These are phyloP conservation scores for Vickermania spadyakhi DNA, from an alignment of 208 protist species.

Conservation along the genomic window DNA sequence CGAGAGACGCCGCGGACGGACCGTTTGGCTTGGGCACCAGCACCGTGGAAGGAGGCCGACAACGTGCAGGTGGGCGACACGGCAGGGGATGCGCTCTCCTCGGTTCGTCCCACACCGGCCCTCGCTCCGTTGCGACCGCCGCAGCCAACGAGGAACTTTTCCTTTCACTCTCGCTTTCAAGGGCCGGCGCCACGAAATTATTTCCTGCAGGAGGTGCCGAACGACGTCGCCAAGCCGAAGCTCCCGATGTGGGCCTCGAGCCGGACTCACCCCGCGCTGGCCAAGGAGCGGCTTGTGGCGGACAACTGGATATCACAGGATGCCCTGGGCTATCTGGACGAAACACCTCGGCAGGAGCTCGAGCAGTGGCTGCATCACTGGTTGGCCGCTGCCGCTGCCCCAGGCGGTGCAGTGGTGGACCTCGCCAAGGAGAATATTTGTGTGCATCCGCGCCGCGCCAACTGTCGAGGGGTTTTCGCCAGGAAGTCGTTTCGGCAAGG, in stretches of 20 bases:
- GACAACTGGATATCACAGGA: constrained; percentile 53
- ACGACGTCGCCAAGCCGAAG: constrained; percentile 46
- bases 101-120: neutral
- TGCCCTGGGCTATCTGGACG: constrained; percentile 14
- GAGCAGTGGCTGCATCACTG: constrained; percentile 12
- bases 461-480: constrained; percentile 45
- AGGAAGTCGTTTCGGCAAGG: constrained; percentile 20
- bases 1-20: neutral
- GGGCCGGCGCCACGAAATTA: constrained; percentile 10
- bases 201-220: constrained; percentile 30
- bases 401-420: constrained; percentile 2
- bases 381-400: neutral
- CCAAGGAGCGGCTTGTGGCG: constrained; percentile 28
- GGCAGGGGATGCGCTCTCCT: too few relatives aligned
- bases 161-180: constrained; percentile 25
- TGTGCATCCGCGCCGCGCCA: constrained; percentile 24
- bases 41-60: neutral
- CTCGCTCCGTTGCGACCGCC: neutral
- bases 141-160: constrained; percentile 25
- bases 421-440: constrained; percentile 6
- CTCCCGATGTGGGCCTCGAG: constrained; percentile 69
- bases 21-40: neutral
- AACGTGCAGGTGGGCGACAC: neutral
- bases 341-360: constrained; percentile 14
- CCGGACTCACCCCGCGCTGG: constrained; percentile 44